Evolutionary conservation across 208 protist species (phyloP).

Genomic region (Crithidia acanthocephali): DNA sequence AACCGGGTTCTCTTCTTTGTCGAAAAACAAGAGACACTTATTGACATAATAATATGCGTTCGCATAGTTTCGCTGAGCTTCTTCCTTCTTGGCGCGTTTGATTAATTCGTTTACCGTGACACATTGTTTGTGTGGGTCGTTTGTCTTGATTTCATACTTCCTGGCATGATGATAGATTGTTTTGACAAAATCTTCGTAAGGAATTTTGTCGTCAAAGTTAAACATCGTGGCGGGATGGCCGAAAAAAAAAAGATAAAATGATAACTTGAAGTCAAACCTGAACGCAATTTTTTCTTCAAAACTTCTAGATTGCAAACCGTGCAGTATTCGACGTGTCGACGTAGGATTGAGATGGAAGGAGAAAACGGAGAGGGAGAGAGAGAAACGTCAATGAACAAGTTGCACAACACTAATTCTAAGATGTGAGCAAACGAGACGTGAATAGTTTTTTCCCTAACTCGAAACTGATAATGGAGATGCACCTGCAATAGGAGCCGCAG

Average conservation of each 20-base stretch:
- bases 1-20: slow-evolving; percentile 36
- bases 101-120: slow-evolving; percentile 29
- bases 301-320: too few species aligned
- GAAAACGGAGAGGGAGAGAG: too few species aligned
- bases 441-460: too few species aligned
- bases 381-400: too few species aligned
- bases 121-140: slow-evolving; percentile 22
- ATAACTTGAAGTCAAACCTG: too few species aligned
- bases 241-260: slow-evolving; percentile 24
- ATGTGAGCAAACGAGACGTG: too few species aligned
- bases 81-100: slow-evolving; percentile 21
- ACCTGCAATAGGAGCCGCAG: too few species aligned
- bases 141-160: slow-evolving; percentile 28
- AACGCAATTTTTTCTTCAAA: too few species aligned
- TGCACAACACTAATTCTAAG: too few species aligned
- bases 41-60: slow-evolving; percentile 57
- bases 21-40: slow-evolving; percentile 55
- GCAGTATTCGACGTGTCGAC: too few species aligned
- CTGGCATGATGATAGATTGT: slow-evolving; percentile 65
- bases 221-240: slow-evolving; percentile 33
- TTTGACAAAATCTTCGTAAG: slow-evolving; percentile 52
- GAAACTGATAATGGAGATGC: too few species aligned
- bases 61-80: slow-evolving; percentile 35
- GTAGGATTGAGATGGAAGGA: too few species aligned
- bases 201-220: slow-evolving; percentile 53